Evolutionary conservation across 345 rosid genomes (phyloP).

Genomic region (Citropsis articulata): DNA sequence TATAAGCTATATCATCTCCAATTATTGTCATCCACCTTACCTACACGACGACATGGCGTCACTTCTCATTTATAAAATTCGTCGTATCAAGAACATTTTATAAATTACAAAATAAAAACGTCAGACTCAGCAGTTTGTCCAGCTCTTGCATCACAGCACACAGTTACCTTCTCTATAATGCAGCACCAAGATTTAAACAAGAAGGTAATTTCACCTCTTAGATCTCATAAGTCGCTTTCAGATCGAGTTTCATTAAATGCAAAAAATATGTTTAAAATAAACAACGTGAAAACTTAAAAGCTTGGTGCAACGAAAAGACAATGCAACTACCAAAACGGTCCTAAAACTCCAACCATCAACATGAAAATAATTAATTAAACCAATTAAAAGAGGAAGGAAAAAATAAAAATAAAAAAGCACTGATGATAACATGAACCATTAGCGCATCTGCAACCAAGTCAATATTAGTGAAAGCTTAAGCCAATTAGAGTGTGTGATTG

Average conservation of each 20-base stretch:
- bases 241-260: constrained; percentile 1
- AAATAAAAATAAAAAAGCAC: too few relatives aligned
- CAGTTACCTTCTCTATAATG: not conserved
- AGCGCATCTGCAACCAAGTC: not conserved
- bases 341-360: constrained; percentile 9
- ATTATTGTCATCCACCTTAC: not conserved
- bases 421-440: not conserved
- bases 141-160: not conserved
- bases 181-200: not conserved
- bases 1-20: not conserved
- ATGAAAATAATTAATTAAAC: not conserved
- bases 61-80: constrained; percentile 4
- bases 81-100: not conserved
- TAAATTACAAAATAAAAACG: constrained; percentile 13
- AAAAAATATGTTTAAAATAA: not conserved
- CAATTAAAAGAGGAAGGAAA: not conserved
- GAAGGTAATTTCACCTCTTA: constrained; percentile 13
- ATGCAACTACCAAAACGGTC: constrained; percentile 51
- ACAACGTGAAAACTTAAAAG: not conserved
- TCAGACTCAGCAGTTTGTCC: constrained; percentile 7
- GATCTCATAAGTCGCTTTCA: constrained; percentile 31
- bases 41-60: not conserved
- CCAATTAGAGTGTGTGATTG: not conserved
- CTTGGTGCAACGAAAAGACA: constrained; percentile 37
- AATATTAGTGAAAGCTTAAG: constrained; percentile 2